Conservation (phyloP, 208 protist species). For the Leishmania tropica region DNA sequence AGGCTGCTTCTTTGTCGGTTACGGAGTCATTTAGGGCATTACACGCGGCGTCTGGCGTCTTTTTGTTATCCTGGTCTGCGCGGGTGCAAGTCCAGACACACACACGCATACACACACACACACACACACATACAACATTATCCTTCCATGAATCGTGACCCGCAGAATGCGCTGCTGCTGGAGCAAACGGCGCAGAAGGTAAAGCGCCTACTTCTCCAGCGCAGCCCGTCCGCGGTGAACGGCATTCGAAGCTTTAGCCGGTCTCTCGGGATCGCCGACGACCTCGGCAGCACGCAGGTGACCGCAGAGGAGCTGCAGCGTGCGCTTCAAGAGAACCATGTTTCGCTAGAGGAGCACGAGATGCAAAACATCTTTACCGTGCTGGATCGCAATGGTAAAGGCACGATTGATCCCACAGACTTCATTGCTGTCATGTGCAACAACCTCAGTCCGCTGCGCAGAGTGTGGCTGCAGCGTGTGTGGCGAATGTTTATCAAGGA, state of each 20-base stretch:
- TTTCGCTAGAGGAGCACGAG: constrained; percentile 58
- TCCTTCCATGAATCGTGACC: constrained; percentile 16
- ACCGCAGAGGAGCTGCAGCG: constrained; percentile 37
- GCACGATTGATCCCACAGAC: constrained; percentile 65
- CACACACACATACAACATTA: not conserved
- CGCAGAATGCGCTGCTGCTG: constrained; percentile 26
- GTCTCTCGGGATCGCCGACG: constrained; percentile 64
- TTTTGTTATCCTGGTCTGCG: too few species aligned
- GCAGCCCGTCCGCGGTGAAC: constrained; percentile 47
- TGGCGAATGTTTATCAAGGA: constrained; percentile 63
- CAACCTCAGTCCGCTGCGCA: constrained; percentile 51
- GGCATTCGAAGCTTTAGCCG: constrained; percentile 82
- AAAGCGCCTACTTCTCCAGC: constrained; percentile 61
- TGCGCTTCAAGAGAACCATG: constrained; percentile 46
- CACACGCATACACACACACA: not conserved
- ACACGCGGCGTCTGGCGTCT: not conserved
- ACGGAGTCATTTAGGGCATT: not conserved
- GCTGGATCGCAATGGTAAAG: constrained; percentile 63
- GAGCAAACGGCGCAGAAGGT: constrained; percentile 33
- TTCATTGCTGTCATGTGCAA: constrained; percentile 70
- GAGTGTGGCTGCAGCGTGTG: constrained; percentile 64
- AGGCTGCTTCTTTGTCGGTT: not conserved
- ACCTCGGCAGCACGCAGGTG: constrained; percentile 52
- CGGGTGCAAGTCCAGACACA: not conserved
- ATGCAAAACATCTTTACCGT: constrained; percentile 53